Evolutionary conservation across 1,139 yeast species (phyloP).

Genomic region (Hansenula sp.): DNA sequence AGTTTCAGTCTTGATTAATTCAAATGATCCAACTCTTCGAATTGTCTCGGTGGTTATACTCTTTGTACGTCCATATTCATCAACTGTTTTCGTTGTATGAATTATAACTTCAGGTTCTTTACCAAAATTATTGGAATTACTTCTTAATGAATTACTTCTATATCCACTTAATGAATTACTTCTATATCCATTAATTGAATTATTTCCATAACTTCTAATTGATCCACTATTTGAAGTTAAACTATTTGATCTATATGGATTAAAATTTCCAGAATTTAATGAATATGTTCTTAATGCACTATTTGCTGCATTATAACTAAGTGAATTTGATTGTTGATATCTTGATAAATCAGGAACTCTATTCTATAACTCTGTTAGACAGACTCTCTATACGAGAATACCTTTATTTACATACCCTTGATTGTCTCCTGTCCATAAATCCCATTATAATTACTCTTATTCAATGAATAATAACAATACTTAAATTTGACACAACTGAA

Average conservation of each 20-base stretch:
- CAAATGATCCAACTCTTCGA: slow-evolving; percentile 22
- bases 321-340: slow-evolving; percentile 6
- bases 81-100: slow-evolving; percentile 22
- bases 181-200: neutral
- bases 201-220: too few relatives aligned
- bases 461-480: too few relatives aligned
- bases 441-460: too few relatives aligned
- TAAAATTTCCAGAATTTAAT: neutral
- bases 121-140: neutral
- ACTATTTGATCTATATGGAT: neutral
- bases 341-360: slow-evolving; percentile 14
- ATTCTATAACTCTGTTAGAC: neutral
- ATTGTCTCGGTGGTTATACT: slow-evolving; percentile 26
- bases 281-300: slow-evolving; percentile 10
- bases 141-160: neutral
- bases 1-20: slow-evolving; percentile 9
- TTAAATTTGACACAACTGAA: too few relatives aligned
- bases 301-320: slow-evolving; percentile 8
- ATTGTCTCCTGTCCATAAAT: neutral
- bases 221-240: neutral
- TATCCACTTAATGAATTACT: neutral
- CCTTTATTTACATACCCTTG: slow-evolving; percentile 1
- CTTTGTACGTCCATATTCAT: slow-evolving; percentile 24
- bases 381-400: too few relatives aligned
- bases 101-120: slow-evolving; percentile 3